A percentile compares a stretch with the other conserved stretches of the same genome.
These are phyloP conservation scores for Pseudogymnoascus pannorum DNA, from an alignment of 2,329 filamentous ascomycete genomes.

Conservation along the genomic window DNA sequence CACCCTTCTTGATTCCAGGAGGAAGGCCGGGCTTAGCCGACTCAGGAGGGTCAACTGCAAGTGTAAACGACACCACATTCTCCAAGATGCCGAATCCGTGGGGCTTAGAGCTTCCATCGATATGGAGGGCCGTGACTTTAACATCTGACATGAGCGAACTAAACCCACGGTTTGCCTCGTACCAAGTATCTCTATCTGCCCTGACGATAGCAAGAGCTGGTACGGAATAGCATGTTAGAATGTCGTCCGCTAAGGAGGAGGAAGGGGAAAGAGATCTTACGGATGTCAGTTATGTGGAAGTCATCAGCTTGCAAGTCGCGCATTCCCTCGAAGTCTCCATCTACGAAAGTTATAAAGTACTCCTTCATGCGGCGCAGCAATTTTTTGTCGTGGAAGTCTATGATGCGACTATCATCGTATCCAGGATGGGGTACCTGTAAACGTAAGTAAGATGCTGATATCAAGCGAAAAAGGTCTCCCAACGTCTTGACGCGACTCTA, in stretches of 20 bases:
- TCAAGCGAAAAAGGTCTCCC: background rate
- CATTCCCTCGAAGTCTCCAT: background rate
- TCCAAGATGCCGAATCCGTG: constrained; percentile 10
- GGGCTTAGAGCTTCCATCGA: constrained; percentile 9
- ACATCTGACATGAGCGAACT: background rate
- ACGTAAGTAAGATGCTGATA: background rate
- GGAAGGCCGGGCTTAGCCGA: background rate
- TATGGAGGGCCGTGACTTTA: background rate
- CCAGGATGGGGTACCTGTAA: no score
- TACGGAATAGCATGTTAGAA: background rate
- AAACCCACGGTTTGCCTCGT: background rate
- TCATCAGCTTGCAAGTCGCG: background rate
- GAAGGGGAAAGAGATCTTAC: background rate
- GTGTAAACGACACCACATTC: constrained; percentile 10
- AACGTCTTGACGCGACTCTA: background rate
- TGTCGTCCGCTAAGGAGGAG: background rate
- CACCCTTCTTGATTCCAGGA: constrained; percentile 12
- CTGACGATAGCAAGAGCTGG: background rate
- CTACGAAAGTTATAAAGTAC: background rate
- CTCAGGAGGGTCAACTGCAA: constrained; percentile 9
- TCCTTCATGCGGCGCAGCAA: background rate
- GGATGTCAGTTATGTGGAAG: background rate
- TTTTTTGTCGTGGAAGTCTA: background rate
- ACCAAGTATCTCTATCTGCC: background rate
- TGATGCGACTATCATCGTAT: background rate